phyloP scores from a whole-genome alignment of 768 basidiomycete species.

The Boletus edulis region DNA sequence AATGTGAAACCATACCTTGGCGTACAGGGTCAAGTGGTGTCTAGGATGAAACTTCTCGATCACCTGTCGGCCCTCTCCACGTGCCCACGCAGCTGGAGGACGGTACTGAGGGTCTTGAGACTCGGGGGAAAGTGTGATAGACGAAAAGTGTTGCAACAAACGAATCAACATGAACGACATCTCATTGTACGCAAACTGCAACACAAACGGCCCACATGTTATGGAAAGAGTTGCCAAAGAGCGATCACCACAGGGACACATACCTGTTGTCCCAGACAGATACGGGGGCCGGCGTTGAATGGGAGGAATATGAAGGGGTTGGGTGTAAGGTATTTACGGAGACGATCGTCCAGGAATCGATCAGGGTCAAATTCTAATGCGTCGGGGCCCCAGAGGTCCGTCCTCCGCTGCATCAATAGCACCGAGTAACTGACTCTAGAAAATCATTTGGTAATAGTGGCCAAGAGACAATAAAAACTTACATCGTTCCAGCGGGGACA shows the following conservation, averaged over 20 bases:
- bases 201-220: background rate
- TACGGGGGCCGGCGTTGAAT: constrained; percentile 15
- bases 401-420: constrained; percentile 36
- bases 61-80: constrained; percentile 22
- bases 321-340: constrained; percentile 33
- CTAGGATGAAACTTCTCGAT: constrained; percentile 27
- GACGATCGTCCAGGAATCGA: constrained; percentile 38
- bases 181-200: constrained; percentile 35
- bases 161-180: constrained; percentile 34
- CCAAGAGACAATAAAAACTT: background rate
- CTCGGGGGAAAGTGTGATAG: constrained; percentile 21
- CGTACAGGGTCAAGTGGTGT: constrained; percentile 33
- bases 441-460: background rate
- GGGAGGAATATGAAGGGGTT: constrained; percentile 44
- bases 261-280: constrained; percentile 38
- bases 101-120: constrained; percentile 25
- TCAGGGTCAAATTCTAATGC: constrained; percentile 39
- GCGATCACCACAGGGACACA: background rate
- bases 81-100: constrained; percentile 30
- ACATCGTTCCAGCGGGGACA: constrained; percentile 25
- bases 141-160: constrained; percentile 28
- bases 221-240: background rate
- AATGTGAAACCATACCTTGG: constrained; percentile 31
- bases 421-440: constrained; percentile 28
- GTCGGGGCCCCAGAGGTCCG: constrained; percentile 38